Evolutionary conservation across 495 filamentous ascomycete species (phyloP).

Genomic region (Acidomyces sp.): DNA sequence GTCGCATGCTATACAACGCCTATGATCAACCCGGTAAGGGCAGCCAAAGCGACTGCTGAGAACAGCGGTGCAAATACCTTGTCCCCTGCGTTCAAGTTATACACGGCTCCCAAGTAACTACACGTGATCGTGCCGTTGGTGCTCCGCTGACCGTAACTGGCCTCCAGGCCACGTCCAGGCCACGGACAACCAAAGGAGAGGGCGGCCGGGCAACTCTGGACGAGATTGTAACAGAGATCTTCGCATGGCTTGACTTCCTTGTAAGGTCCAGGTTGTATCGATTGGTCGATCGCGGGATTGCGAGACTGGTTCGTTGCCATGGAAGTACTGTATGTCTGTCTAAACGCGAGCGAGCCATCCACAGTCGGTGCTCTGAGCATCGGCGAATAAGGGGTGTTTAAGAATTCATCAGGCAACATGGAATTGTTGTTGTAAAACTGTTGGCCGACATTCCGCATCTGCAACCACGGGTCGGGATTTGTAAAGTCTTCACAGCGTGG

Average conservation of each 20-base stretch:
- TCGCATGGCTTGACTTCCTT: conserved; percentile 82
- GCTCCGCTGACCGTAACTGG: conserved; percentile 48
- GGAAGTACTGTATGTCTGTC: conserved; percentile 11
- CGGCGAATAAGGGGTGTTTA: conserved; percentile 22
- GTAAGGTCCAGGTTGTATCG: conserved; percentile 73
- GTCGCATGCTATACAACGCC: conserved; percentile 13
- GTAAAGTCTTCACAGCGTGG: conserved; percentile 80
- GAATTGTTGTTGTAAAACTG: conserved; percentile 21
- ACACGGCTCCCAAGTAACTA: conserved; percentile 45
- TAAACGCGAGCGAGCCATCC: conserved; percentile 11
- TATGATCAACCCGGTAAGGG: conserved; percentile 4
- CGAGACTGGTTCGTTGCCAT: conserved; percentile 16
- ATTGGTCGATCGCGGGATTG: conserved; percentile 45
- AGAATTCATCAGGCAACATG: conserved; percentile 30
- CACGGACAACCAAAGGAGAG: conserved; percentile 70
- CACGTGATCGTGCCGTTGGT: conserved; percentile 39
- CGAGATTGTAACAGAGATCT: conserved; percentile 69
- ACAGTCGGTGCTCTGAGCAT: conserved; percentile 20
- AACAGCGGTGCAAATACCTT: conserved; percentile 7
- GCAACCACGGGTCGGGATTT: conserved; percentile 40
- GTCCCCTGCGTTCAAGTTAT: conserved; percentile 31
- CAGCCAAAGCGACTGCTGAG: conserved; percentile 1
- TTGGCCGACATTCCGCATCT: conserved; percentile 48
- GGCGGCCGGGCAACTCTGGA: conserved; percentile 68
- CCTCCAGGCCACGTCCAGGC: conserved; percentile 38